A percentile compares a stretch with the other conserved stretches of the same genome.
Evolutionary conservation across 805 yeast species (phyloP).

Genomic region (Saturnispora bothae): DNA sequence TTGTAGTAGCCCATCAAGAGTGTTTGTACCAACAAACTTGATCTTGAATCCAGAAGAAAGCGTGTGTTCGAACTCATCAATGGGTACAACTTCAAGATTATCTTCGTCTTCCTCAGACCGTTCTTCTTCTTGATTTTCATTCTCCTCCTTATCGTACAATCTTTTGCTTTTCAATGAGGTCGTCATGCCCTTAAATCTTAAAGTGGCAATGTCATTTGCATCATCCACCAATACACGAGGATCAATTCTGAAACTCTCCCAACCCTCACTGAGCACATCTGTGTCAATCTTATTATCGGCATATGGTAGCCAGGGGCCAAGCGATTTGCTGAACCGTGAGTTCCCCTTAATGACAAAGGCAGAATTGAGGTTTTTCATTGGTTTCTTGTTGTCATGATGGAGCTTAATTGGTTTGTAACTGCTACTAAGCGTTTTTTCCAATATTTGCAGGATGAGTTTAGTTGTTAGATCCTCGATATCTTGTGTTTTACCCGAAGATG

Average conservation of each 20-base stretch:
- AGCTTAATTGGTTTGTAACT: constrained; percentile 23
- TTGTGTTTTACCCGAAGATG: neutral
- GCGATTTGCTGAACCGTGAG: constrained; percentile 48
- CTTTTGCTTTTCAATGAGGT: constrained; percentile 21
- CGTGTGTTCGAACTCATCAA: constrained; percentile 39
- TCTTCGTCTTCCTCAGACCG: constrained; percentile 10
- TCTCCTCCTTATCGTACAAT: constrained; percentile 8
- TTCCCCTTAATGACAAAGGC: constrained; percentile 51
- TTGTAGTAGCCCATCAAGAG: constrained; percentile 72
- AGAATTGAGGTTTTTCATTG: constrained; percentile 38
- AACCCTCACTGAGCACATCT: constrained; percentile 44
- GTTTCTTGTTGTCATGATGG: neutral
- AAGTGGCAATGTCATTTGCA: constrained; percentile 31
- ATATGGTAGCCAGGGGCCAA: constrained; percentile 67
- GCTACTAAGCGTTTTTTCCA: constrained; percentile 31
- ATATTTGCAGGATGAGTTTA: constrained; percentile 47
- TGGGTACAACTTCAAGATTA: constrained; percentile 42
- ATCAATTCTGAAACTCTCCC: constrained; percentile 31
- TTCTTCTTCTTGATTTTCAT: constrained; percentile 1
- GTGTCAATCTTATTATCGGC: constrained; percentile 59
- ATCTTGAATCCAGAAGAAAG: constrained; percentile 22
- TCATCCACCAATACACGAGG: constrained; percentile 18
- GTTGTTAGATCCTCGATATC: constrained; percentile 35
- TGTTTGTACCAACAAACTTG: constrained; percentile 53
- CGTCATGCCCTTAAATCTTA: constrained; percentile 58